phyloP scores from a whole-genome alignment of 495 filamentous ascomycete genomes.

The Xylaria longipes region DNA sequence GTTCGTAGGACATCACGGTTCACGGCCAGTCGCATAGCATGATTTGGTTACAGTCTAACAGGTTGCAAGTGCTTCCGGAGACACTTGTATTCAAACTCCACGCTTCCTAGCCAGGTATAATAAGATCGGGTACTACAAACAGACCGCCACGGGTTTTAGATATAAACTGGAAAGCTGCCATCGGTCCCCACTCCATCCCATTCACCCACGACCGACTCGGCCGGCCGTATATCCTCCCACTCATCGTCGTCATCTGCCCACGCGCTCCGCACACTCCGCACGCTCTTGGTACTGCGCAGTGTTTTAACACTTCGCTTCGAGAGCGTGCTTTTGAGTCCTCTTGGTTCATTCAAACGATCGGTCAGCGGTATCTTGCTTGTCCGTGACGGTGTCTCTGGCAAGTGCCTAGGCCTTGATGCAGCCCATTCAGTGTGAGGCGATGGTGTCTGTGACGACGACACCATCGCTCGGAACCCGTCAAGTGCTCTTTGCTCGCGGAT shows the following conservation, averaged over 20 bases:
- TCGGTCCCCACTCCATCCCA: conserved; percentile 36
- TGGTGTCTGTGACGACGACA: conserved; percentile 26
- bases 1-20: background rate
- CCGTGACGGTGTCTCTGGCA: conserved; percentile 34
- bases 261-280: conserved; percentile 31
- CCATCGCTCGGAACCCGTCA: conserved; percentile 15
- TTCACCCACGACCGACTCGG: conserved; percentile 32
- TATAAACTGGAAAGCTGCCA: conserved; percentile 42
- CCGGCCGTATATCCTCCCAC: conserved; percentile 40
- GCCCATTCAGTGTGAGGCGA: conserved; percentile 26
- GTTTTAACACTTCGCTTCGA: conserved; percentile 31
- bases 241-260: conserved; percentile 34
- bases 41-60: background rate
- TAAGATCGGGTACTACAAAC: conserved; percentile 6
- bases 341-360: conserved; percentile 26
- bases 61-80: conserved; percentile 6
- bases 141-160: conserved; percentile 22
- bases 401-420: conserved; percentile 24
- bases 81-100: conserved; percentile 5
- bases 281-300: conserved; percentile 32
- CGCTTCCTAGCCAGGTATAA: conserved; percentile 8
- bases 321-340: conserved; percentile 13
- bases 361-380: conserved; percentile 20
- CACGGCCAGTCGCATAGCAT: background rate
- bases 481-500: conserved; percentile 22